Evolutionary conservation across 306 rosid genomes (phyloP).

Genomic region (Quercus engelmannii): DNA sequence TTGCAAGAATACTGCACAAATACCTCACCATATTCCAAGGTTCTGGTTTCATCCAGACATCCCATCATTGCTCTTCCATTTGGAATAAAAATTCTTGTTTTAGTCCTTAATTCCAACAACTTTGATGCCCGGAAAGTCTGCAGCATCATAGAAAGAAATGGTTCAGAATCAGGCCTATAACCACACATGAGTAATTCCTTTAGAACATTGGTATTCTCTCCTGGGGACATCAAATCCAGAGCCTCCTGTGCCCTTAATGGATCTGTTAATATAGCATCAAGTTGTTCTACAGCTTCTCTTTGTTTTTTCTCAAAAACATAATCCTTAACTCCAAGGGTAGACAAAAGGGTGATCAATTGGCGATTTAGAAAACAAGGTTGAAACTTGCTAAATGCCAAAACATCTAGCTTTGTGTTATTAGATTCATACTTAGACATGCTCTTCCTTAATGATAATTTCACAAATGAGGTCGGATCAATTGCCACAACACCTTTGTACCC

Average conservation of each 20-base stretch:
- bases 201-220: conserved; percentile 68
- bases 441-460: conserved; percentile 62
- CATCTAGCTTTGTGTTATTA: conserved; percentile 55
- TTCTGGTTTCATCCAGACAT: conserved; percentile 80
- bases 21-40: conserved; percentile 75
- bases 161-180: conserved; percentile 71
- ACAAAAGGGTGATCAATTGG: conserved; percentile 70
- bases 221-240: conserved; percentile 61
- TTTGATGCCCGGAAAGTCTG: conserved; percentile 79
- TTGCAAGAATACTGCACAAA: conserved; percentile 55
- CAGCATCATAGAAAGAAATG: conserved; percentile 85
- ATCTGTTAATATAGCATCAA: conserved; percentile 60
- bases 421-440: conserved; percentile 81
- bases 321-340: conserved; percentile 71
- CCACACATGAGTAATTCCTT: conserved; percentile 77
- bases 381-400: conserved; percentile 60
- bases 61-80: conserved; percentile 93
- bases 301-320: conserved; percentile 59
- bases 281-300: conserved; percentile 49
- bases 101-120: conserved; percentile 59
- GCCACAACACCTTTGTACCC: conserved; percentile 95
- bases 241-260: conserved; percentile 65
- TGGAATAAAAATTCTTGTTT: conserved; percentile 64
- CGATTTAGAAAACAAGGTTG: conserved; percentile 78
- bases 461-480: conserved; percentile 61